Conservation (phyloP, 2,329 filamentous ascomycete genomes). For the Zymoseptoria passerinii region DNA sequence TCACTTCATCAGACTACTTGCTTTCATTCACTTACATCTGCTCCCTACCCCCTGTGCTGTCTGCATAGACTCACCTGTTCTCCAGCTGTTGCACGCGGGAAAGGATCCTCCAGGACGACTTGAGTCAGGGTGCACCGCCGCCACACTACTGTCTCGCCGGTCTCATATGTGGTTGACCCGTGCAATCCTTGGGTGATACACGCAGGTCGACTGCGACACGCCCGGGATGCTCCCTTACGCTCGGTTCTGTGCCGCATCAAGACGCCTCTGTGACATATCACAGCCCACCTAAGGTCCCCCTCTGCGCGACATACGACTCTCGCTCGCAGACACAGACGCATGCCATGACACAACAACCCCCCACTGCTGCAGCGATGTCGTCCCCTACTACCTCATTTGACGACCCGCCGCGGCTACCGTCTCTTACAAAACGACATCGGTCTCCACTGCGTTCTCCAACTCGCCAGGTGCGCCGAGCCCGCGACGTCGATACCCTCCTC, state of each 20-base stretch:
- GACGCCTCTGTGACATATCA: neutral
- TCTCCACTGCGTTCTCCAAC: constrained; percentile 25
- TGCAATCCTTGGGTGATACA: neutral
- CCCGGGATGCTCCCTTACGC: neutral
- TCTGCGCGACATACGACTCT: neutral
- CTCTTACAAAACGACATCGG: constrained; percentile 13
- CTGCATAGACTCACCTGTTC: neutral
- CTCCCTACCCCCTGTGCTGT: neutral
- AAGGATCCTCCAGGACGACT: neutral
- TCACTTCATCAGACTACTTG: too few species aligned
- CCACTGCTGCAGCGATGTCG: constrained; percentile 12
- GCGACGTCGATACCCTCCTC: constrained; percentile 40
- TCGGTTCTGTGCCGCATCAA: neutral
- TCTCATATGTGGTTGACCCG: neutral
- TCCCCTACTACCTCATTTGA: constrained; percentile 23
- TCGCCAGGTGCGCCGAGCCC: constrained; percentile 15
- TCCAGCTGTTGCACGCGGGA: neutral
- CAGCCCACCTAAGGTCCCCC: neutral
- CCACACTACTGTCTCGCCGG: neutral
- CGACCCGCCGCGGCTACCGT: constrained; percentile 21
- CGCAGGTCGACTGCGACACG: neutral
- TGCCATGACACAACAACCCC: neutral
- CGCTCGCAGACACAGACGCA: neutral
- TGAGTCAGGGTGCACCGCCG: neutral
- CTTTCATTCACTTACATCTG: too few species aligned